phyloP scores from a whole-genome alignment of 495 filamentous ascomycete genomes.

The Collariella sp. region DNA sequence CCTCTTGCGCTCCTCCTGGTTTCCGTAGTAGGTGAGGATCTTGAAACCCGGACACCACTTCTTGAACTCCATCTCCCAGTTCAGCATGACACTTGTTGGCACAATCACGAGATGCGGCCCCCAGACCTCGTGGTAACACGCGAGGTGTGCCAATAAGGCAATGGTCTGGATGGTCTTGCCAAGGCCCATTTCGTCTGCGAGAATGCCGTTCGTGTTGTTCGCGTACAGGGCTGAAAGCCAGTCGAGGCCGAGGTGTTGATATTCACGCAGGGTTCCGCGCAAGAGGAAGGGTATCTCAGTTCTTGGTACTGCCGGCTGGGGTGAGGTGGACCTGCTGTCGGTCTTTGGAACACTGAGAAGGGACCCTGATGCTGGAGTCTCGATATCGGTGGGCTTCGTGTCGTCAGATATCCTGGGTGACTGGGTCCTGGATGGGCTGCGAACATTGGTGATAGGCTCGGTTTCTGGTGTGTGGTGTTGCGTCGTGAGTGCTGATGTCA shows the following conservation, averaged over 20 bases:
- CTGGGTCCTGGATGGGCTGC: constrained; percentile 39
- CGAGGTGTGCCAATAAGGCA: constrained; percentile 84
- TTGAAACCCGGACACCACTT: constrained; percentile 99
- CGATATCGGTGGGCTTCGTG: constrained; percentile 59
- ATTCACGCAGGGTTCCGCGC: constrained; percentile 85
- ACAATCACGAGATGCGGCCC: constrained; percentile 95
- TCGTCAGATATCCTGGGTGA: constrained; percentile 56
- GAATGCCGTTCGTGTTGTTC: constrained; percentile 90
- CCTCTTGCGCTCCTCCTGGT: constrained; percentile 78
- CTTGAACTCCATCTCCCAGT: constrained; percentile 99
- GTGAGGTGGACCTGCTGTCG: constrained; percentile 37
- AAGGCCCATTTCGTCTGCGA: constrained; percentile 99
- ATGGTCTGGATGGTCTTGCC: constrained; percentile 99
- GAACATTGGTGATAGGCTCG: constrained; percentile 28
- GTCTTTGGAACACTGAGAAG: constrained; percentile 27
- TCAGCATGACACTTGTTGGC: constrained; percentile 96
- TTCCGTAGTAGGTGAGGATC: constrained; percentile 94
- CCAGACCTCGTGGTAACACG: constrained; percentile 86
- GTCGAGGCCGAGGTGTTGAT: constrained; percentile 92
- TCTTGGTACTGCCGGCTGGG: constrained; percentile 41
- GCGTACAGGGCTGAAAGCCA: constrained; percentile 91
- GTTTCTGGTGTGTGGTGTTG: constrained; percentile 28
- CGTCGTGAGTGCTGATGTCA: not conserved
- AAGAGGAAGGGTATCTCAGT: constrained; percentile 83
- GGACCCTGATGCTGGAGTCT: constrained; percentile 57